phyloP scores from a whole-genome alignment of 2,329 filamentous ascomycete genomes.

The Nemania abortiva region DNA sequence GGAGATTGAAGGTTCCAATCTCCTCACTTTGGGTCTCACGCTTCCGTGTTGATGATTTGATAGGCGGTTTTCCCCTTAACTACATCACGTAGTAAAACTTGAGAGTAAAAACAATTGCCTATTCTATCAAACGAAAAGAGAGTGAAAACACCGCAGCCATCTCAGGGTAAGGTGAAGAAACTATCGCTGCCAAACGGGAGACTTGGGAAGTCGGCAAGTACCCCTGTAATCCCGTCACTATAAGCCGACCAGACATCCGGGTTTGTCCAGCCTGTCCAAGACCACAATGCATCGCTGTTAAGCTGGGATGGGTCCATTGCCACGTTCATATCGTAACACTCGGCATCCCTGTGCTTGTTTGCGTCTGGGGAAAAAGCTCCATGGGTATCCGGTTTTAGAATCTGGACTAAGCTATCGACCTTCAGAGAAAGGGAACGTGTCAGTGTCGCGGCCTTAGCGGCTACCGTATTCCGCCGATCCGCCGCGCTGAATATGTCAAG shows the following conservation, averaged over 20 bases:
- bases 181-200: constrained; percentile 29
- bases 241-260: constrained; percentile 32
- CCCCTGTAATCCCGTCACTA: constrained; percentile 30
- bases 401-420: constrained; percentile 32
- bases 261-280: constrained; percentile 31
- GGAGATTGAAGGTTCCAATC: constrained; percentile 17
- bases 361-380: neutral
- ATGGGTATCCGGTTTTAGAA: constrained; percentile 22
- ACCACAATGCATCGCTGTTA: constrained; percentile 27
- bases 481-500: constrained; percentile 29
- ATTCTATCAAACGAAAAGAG: neutral
- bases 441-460: constrained; percentile 26
- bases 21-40: constrained; percentile 15
- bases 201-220: constrained; percentile 31
- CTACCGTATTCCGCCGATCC: constrained; percentile 26
- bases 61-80: neutral
- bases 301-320: constrained; percentile 6
- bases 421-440: constrained; percentile 29
- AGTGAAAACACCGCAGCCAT: neutral
- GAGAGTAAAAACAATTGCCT: neutral
- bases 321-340: constrained; percentile 3
- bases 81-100: neutral
- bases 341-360: neutral
- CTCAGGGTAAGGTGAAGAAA: constrained; percentile 24
- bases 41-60: constrained; percentile 12